These are phyloP conservation scores for Annona squamosa DNA, from an alignment of 164 flowering plant genomes.

Conservation along the genomic window DNA sequence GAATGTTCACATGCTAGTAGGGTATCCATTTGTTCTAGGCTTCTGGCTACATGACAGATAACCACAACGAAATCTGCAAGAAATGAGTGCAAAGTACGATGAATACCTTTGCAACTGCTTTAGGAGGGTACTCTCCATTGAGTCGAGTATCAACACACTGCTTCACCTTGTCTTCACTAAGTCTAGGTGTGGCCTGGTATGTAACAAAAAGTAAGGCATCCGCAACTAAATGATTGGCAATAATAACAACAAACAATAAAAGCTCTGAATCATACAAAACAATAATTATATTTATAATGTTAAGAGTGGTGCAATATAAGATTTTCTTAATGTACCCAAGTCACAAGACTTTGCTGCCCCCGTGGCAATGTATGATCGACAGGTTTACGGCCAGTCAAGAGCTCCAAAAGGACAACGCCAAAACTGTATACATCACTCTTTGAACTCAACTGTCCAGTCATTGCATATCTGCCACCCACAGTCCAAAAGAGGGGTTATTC, in stretches of 20 bases:
- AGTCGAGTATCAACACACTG: constrained; percentile 79
- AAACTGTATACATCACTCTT: constrained; percentile 91
- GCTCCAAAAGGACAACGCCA: constrained; percentile 85
- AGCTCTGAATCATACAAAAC: too few relatives aligned
- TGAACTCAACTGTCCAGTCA: constrained; percentile 81
- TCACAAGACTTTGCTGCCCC: constrained; percentile 89
- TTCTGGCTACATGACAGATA: neutral
- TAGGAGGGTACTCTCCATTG: constrained; percentile 66
- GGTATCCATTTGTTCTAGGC: neutral
- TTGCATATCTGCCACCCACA: constrained; percentile 62
- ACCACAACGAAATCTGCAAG: neutral
- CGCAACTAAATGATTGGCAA: neutral
- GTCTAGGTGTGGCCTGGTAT: constrained; percentile 75
- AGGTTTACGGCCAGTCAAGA: constrained; percentile 81
- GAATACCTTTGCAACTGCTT: constrained; percentile 86
- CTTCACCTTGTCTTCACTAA: constrained; percentile 82
- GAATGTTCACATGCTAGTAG: neutral
- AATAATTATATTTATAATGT: too few relatives aligned
- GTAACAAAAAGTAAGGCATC: constrained; percentile 12
- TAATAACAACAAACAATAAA: neutral
- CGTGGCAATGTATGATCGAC: constrained; percentile 85
- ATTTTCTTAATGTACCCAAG: constrained; percentile 48
- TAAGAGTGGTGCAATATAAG: neutral
- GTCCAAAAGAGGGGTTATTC: neutral
- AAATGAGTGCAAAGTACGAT: neutral